Conservation (phyloP, 2,329 filamentous ascomycete species). For the Pseudogymnoascus sp. region DNA sequence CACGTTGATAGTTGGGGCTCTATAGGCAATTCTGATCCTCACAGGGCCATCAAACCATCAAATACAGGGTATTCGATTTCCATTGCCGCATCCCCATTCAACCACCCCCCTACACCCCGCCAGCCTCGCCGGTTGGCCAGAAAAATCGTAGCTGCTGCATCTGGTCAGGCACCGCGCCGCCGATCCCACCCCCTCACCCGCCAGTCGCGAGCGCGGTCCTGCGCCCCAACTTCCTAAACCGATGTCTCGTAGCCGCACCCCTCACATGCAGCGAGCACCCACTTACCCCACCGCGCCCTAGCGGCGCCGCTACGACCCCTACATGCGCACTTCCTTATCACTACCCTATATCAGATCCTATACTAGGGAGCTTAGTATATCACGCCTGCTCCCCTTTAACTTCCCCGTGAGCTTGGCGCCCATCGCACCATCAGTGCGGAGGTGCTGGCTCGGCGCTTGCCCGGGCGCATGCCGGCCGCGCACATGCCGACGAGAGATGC, state of each 20-base stretch:
- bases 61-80: too few species aligned
- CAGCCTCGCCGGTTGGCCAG: not conserved
- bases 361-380: not conserved
- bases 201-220: not conserved
- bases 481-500: not conserved
- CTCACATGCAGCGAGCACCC: not conserved
- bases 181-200: not conserved
- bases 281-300: not conserved
- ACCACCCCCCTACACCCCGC: not conserved
- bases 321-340: not conserved
- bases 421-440: too few species aligned
- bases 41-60: too few species aligned
- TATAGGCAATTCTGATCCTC: too few species aligned
- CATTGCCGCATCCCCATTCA: too few species aligned
- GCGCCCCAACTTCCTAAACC: not conserved
- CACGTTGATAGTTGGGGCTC: too few species aligned
- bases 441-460: not conserved
- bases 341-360: not conserved
- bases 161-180: not conserved
- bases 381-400: not conserved
- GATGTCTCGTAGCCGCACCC: not conserved
- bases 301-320: not conserved
- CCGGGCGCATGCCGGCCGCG: not conserved
- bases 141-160: not conserved
- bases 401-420: not conserved